Evolutionary conservation across 169 alveolate genomes (phyloP).

Genomic region (Plasmodium chabaudi): DNA sequence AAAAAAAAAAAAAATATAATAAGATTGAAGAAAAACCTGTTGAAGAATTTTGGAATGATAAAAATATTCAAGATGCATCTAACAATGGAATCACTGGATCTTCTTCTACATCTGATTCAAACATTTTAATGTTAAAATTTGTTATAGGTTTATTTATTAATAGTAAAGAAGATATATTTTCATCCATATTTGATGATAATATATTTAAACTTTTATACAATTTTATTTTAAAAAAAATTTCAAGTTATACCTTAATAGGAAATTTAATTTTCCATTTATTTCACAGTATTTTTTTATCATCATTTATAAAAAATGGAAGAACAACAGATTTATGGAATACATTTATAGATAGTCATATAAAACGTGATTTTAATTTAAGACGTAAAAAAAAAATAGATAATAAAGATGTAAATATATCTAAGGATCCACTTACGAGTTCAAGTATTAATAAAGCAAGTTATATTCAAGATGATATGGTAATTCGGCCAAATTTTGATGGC

Average conservation of each 20-base stretch:
- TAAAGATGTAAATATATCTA: neutral
- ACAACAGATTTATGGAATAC: constrained; percentile 74
- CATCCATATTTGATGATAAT: constrained; percentile 47
- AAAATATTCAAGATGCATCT: neutral
- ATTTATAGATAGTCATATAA: constrained; percentile 62
- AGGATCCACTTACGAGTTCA: neutral
- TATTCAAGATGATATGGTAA: neutral
- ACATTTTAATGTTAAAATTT: constrained; percentile 23
- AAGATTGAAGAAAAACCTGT: neutral
- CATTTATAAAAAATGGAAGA: constrained; percentile 54
- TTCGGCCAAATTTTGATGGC: neutral
- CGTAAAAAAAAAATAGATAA: constrained; percentile 2
- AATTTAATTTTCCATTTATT: constrained; percentile 66
- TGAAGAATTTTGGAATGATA: constrained; percentile 40
- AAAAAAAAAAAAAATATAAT: constrained; percentile 34
- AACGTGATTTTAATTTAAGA: constrained; percentile 34
- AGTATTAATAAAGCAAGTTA: neutral
- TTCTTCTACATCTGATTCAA: neutral
- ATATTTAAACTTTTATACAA: constrained; percentile 25
- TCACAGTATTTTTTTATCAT: constrained; percentile 30
- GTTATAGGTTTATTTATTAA: constrained; percentile 36
- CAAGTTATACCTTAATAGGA: constrained; percentile 57
- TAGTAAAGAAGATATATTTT: constrained; percentile 55
- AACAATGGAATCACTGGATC: neutral
- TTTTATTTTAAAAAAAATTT: constrained; percentile 26